Evolutionary conservation across 441 rosid genomes (phyloP), one percentile per base, ranked within the genome.

Genomic region (Populus hybrid): DNA sequence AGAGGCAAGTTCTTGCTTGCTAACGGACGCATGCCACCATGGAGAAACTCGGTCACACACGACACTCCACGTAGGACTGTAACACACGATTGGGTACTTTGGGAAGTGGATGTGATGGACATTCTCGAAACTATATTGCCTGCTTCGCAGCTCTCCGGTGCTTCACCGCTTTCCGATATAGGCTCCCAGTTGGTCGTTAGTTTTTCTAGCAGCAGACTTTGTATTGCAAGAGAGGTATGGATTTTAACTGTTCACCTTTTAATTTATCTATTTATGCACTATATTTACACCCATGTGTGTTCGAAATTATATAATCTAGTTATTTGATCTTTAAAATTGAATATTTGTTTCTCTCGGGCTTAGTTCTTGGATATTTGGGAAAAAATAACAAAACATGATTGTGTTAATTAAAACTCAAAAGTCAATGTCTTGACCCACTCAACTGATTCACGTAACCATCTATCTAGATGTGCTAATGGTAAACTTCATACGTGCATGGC

Each of bases 21-120:
- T 11, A 93, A 94, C 42, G 94, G 97, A 4, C 90, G 97, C 6
- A 61, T 88, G 64, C 97, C 98, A 24, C 97, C 97, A 1, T 91
- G 95, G 95, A 82, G 95, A 76, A 89, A 94, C 88, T 91, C 97
- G 1, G 83, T 94, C 2, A 93, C 95, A 2, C 97, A 94, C 68
- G 98, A 90, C 71, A 79, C 80, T 69, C 92, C 98, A 74, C 88
- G 87, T 16, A 79, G 90, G 77, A 84, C 88, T 76, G 73, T 89
- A 18, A 89, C 97, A 23, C 93, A 90, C 74, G 94, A 87, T 14
- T 90, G 95, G 83, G 71, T 90, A 18, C 84, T 89, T 23, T 94
- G 97, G 99, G 88, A 90, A 40, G 92, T 94, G 53, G 93, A 89
- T 42, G 77, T 93, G 29, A 29, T 86, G 42, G 87, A 85, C 36